Evolutionary conservation across 805 yeast species (phyloP).

Genomic region (Wickerhamomyces strasburgensis): DNA sequence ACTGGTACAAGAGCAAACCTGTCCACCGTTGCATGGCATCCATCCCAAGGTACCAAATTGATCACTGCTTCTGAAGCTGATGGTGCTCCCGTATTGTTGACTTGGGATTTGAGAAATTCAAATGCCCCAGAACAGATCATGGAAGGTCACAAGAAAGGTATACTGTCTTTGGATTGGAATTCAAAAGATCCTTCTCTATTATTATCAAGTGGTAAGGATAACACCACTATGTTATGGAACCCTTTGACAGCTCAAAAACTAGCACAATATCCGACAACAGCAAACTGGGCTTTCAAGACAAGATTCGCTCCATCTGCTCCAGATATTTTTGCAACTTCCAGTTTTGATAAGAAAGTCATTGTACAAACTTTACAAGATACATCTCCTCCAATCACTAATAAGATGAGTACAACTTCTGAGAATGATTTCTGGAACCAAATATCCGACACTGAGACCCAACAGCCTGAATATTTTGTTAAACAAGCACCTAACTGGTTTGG

Average conservation of each 20-base stretch:
- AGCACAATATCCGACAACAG: slow-evolving; percentile 86
- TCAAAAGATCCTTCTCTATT: slow-evolving; percentile 69
- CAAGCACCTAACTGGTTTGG: slow-evolving; percentile 92
- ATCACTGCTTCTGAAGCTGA: slow-evolving; percentile 86
- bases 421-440: slow-evolving; percentile 84
- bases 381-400: slow-evolving; percentile 46
- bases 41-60: slow-evolving; percentile 76
- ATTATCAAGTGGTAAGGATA: slow-evolving; percentile 90
- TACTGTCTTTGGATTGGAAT: slow-evolving; percentile 93
- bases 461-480: slow-evolving; percentile 61
- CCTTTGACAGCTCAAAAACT: slow-evolving; percentile 67
- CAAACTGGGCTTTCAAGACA: slow-evolving; percentile 91
- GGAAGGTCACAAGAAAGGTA: slow-evolving; percentile 82
- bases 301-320: slow-evolving; percentile 86
- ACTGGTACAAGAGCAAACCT: slow-evolving; percentile 57
- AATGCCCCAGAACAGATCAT: slow-evolving; percentile 79
- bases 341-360: slow-evolving; percentile 77
- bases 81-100: slow-evolving; percentile 67
- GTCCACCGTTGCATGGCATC: slow-evolving; percentile 92
- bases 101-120: slow-evolving; percentile 95
- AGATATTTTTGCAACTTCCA: slow-evolving; percentile 81
- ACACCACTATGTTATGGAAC: slow-evolving; percentile 85
- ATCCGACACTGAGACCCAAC: slow-evolving; percentile 61
- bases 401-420: slow-evolving; percentile 45
- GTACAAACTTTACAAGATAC: slow-evolving; percentile 90